Base-by-base conservation (phyloP, 257 asterid species). In the Nicotiana benthamiana region DNA sequence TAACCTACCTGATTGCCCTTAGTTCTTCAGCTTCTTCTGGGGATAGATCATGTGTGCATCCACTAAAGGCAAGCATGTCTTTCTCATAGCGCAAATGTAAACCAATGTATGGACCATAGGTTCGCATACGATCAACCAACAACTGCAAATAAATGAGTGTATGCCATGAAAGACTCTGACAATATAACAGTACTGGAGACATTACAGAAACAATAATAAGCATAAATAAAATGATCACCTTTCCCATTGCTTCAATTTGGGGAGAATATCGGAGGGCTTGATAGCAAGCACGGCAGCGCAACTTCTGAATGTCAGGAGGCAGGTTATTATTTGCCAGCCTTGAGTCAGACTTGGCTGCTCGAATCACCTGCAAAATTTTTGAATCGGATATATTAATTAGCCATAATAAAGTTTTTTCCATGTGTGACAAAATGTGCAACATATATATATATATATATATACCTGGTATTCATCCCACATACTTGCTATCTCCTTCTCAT, bases 11-110 rank as follows among this genome's bases (percentile, higher is more conserved):
- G 83, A 95, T 91, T 85, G 81, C 83, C 87, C 83, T 92, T 61
- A 95, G 89, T 83, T 95, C 98, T 76, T 91, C 93, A 22, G 98
- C 96, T 88, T 95, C 97, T 89, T 92, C 90, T 40, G 86, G 86
- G 70, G 93, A 86, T 85, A 95, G 88, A 86, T 88, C 93, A 57
- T 95, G 97, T 60, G 98, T 93, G 88, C 98, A 95, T 82, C 98
- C 99, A 87, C 99, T 93, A 65, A 91, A 95, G 70, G 99, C 95
- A 83, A 95, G 99, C 98, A 95, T 93, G 87, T 95, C 99, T 86
- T 95, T 90, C 83, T 95, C 99, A 86, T 91, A 95, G 83, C 97
- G 92, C 75, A 95, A 87, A 88, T 95, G 99, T 87, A 95, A 85
- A 83, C 97, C 97, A 82, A 93, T 93, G 52, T 91, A 95, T 63